These are phyloP conservation scores for Fusarium pseudograminearum DNA, from an alignment of 2,329 filamentous ascomycete genomes.

Conservation along the genomic window DNA sequence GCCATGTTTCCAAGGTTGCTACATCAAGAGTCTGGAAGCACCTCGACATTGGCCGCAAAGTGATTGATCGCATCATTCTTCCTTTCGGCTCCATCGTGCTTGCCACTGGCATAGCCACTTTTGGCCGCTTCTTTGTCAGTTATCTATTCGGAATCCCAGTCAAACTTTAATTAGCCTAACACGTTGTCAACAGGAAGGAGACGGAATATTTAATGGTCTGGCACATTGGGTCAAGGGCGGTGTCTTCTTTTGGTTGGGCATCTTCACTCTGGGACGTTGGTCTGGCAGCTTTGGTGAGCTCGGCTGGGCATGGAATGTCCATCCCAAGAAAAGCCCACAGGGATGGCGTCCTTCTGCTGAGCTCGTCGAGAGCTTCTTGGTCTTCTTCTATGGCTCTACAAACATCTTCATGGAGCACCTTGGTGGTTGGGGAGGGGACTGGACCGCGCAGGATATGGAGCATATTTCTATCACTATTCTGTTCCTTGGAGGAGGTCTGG, in stretches of 20 bases:
- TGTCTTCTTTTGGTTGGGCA: conserved; percentile 93
- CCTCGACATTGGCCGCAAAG: conserved; percentile 70
- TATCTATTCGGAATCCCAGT: not conserved
- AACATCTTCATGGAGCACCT: conserved; percentile 96
- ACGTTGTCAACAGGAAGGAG: conserved; percentile 66
- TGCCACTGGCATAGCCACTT: conserved; percentile 78
- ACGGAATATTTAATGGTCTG: conserved; percentile 81
- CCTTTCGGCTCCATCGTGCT: conserved; percentile 81
- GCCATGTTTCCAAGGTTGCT: conserved; percentile 66
- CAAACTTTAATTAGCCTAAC: conserved; percentile 6
- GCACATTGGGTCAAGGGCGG: conserved; percentile 96
- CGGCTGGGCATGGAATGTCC: conserved; percentile 96
- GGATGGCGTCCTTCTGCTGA: conserved; percentile 84
- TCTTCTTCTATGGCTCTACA: conserved; percentile 88
- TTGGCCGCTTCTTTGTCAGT: conserved; percentile 86
- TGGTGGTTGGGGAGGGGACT: conserved; percentile 75
- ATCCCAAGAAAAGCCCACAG: conserved; percentile 68
- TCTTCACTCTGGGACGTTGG: conserved; percentile 89
- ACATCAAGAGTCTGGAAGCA: conserved; percentile 68
- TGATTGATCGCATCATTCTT: conserved; percentile 81
- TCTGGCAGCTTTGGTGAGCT: conserved; percentile 89
- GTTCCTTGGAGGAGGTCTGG: conserved; percentile 91
- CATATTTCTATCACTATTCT: conserved; percentile 93
- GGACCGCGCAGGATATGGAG: conserved; percentile 85
- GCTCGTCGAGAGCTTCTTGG: conserved; percentile 89